A percentile compares a stretch with the other conserved stretches of the same genome.
Evolutionary conservation across 176 grass and related monocot genomes (phyloP).

Genomic region (Juncus inflexus): DNA sequence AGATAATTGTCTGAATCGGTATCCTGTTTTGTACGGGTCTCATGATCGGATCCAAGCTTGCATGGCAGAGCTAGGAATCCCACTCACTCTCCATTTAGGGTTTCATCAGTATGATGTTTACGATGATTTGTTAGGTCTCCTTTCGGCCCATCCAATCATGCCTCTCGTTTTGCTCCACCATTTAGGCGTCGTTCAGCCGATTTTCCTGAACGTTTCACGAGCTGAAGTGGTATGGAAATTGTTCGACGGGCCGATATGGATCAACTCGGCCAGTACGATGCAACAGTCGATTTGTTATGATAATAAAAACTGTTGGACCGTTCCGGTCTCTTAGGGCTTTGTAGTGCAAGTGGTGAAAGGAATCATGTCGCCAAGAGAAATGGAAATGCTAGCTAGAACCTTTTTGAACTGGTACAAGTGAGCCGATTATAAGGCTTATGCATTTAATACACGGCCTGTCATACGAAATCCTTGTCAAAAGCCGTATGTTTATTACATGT

Average conservation of each 20-base stretch:
- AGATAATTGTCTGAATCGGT: constrained; percentile 74
- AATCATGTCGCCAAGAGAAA: constrained; percentile 80
- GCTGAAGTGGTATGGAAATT: neutral
- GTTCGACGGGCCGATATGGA: neutral
- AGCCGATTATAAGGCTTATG: constrained; percentile 88
- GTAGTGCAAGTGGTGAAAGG: constrained; percentile 30
- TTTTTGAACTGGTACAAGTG: constrained; percentile 96
- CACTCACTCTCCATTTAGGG: constrained; percentile 75
- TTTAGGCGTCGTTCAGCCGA: constrained; percentile 65
- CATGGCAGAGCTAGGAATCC: constrained; percentile 94
- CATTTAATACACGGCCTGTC: constrained; percentile 85
- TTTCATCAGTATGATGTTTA: constrained; percentile 98
- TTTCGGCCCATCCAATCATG: constrained; percentile 63
- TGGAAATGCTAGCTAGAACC: constrained; percentile 91
- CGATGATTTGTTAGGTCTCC: constrained; percentile 72
- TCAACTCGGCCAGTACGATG: neutral
- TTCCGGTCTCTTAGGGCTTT: neutral
- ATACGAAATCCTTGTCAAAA: constrained; percentile 81
- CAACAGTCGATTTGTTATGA: too few species aligned
- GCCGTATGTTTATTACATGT: constrained; percentile 79
- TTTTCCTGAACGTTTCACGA: constrained; percentile 46
- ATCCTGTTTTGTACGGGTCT: constrained; percentile 83
- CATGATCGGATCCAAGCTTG: constrained; percentile 97
- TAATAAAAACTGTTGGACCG: neutral
- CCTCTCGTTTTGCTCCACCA: constrained; percentile 90